Base-by-base conservation (phyloP, 2,329 filamentous ascomycete genomes). In the Aspergillus sp. region DNA sequence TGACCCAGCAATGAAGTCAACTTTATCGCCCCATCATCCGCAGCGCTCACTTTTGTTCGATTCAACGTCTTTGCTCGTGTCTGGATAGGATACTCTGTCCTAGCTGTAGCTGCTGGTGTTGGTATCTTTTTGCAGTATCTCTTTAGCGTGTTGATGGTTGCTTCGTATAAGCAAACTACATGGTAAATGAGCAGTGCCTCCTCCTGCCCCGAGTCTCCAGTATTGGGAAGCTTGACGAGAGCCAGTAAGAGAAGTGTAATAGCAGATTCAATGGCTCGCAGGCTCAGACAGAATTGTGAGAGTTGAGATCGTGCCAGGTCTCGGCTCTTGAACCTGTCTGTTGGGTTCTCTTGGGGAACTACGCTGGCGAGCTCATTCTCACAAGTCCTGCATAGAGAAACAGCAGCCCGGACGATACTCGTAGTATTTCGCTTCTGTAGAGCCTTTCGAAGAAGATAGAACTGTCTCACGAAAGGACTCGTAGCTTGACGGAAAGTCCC, bases 121-220 rank as follows among this genome's bases (percentile, higher is more conserved):
- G 35, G 35, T n/a, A 37, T 8, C 5, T 1, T n/a, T 17, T 62
- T 62, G 56, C 69, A 73, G 59, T 64, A 53, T 33, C 65, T 62
- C 25, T 68, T 56, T 19, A 77, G 55, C 35, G 62, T 60, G 15
- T 62, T 61, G 53, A 74, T 63, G 12, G 62, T 60, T 6, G 63
- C 58, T 45, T 74, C 68, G 52, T 74, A 77, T 6, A 77, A 55
- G 17, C 57, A 65, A 19, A 73, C 67, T 15, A 75, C 21, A 41
- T 75, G 70, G 61, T 76, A 77, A 2, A 55, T 64, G 17, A 76
- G 46, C 6, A 70, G 64, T 2, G 65, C 67, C 15, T 61, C 55
- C 31, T 63, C 58, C 11, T 56, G 55, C 0, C 15, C 41, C 1
- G 41, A 52, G 14, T 67, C 51, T 6, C 64, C 59, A 6, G 48